Percentiles rank a stretch among this genome's conserved stretches.
Conservation (phyloP, 2,329 filamentous ascomycete genomes). For the Diaporthe sp. region DNA sequence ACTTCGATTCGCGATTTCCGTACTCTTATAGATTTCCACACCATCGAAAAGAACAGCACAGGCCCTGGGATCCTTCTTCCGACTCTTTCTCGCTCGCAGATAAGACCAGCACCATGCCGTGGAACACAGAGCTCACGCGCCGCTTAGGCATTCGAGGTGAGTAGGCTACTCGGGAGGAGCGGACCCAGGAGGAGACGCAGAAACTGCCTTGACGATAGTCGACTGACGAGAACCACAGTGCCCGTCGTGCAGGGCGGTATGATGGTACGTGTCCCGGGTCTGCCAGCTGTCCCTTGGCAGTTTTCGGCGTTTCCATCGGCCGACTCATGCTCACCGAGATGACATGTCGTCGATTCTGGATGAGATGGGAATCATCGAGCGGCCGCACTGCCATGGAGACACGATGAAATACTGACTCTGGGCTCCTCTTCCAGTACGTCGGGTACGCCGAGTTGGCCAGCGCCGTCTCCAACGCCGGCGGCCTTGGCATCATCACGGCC, state of each 20-base stretch:
- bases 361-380: neutral
- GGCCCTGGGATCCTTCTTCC: neutral
- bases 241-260: slow-evolving; percentile 89
- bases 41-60: neutral
- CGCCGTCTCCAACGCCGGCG: slow-evolving; percentile 85
- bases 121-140: slow-evolving; percentile 43
- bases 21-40: neutral
- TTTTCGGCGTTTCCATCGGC: neutral
- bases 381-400: neutral
- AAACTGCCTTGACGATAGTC: neutral
- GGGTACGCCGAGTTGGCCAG: slow-evolving; percentile 84
- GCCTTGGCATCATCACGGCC: slow-evolving; percentile 85
- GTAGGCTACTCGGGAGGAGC: slow-evolving; percentile 1
- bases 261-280: slow-evolving; percentile 54
- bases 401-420: neutral
- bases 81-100: neutral
- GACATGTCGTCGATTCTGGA: neutral
- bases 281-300: slow-evolving; percentile 38
- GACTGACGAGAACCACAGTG: slow-evolving; percentile 63
- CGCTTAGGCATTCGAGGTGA: slow-evolving; percentile 40
- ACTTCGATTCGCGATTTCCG: neutral
- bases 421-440: slow-evolving; percentile 71
- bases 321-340: slow-evolving; percentile 16
- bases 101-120: slow-evolving; percentile 39
- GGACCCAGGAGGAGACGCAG: neutral